Evolutionary conservation across 1,284 basidiomycete genomes (phyloP).

Genomic region (Melampsora abietis-canadensis): DNA sequence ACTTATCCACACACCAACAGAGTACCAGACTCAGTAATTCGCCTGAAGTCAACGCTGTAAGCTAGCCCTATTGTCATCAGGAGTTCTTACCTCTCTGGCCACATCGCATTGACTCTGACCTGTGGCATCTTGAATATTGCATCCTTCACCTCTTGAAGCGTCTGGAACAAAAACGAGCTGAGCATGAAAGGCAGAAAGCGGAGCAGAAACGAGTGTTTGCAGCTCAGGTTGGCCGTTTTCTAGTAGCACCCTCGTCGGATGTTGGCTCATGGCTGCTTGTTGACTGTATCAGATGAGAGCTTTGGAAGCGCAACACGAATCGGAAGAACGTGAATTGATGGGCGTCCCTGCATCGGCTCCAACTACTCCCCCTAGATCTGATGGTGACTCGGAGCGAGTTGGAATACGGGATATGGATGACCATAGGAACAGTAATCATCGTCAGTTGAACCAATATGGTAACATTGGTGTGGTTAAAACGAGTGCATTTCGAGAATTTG

Average conservation of each 20-base stretch:
- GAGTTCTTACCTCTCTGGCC: background rate
- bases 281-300: constrained; percentile 41
- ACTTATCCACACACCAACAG: background rate
- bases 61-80: background rate
- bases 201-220: constrained; percentile 84
- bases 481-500: constrained; percentile 29
- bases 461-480: constrained; percentile 21
- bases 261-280: constrained; percentile 34
- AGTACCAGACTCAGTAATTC: constrained; percentile 37
- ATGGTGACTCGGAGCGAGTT: constrained; percentile 30
- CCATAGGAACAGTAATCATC: constrained; percentile 2
- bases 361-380: constrained; percentile 43
- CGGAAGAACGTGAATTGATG: constrained; percentile 45
- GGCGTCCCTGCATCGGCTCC: constrained; percentile 33
- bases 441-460: constrained; percentile 20
- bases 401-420: background rate
- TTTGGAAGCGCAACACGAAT: constrained; percentile 45
- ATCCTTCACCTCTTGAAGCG: constrained; percentile 59
- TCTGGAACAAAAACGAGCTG: constrained; percentile 80
- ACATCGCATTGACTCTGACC: background rate
- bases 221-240: constrained; percentile 70
- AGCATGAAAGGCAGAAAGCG: constrained; percentile 78
- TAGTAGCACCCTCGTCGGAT: constrained; percentile 54
- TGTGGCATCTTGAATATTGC: background rate
- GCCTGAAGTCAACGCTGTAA: constrained; percentile 39